phyloP scores from a whole-genome alignment of 805 yeast species.

The Sugiyamaella chiloensis region DNA sequence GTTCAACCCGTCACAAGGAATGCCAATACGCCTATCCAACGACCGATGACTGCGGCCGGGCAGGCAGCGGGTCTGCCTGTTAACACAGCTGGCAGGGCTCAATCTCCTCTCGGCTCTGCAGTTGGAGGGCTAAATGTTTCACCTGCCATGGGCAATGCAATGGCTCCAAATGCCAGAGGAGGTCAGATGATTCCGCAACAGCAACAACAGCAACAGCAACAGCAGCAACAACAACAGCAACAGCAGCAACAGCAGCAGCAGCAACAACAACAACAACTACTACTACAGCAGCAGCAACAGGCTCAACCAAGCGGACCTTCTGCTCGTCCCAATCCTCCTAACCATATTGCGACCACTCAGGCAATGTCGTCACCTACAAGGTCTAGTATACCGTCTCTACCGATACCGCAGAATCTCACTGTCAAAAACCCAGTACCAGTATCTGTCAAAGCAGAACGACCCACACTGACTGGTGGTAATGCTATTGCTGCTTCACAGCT shows the following conservation, averaged over 20 bases:
- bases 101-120: not conserved
- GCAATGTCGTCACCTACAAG: constrained; percentile 39
- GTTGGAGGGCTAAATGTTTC: not conserved
- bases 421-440: constrained; percentile 66
- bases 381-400: constrained; percentile 29
- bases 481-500: constrained; percentile 69
- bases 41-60: not conserved
- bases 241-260: constrained; percentile 7
- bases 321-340: constrained; percentile 31
- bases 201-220: constrained; percentile 11
- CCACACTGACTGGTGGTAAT: constrained; percentile 80
- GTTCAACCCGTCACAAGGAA: not conserved
- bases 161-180: constrained; percentile 4
- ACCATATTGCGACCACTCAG: constrained; percentile 32
- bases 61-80: constrained; percentile 2
- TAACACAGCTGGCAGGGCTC: not conserved
- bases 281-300: constrained; percentile 11
- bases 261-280: constrained; percentile 12
- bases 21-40: constrained; percentile 1
- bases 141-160: constrained; percentile 13
- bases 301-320: constrained; percentile 26
- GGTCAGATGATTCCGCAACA: constrained; percentile 9
- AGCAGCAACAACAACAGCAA: not conserved
- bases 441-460: constrained; percentile 64
- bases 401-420: constrained; percentile 63